Evolutionary conservation across 2,329 filamentous ascomycete genomes (phyloP).

Genomic region (Microthyrium microscopicum): DNA sequence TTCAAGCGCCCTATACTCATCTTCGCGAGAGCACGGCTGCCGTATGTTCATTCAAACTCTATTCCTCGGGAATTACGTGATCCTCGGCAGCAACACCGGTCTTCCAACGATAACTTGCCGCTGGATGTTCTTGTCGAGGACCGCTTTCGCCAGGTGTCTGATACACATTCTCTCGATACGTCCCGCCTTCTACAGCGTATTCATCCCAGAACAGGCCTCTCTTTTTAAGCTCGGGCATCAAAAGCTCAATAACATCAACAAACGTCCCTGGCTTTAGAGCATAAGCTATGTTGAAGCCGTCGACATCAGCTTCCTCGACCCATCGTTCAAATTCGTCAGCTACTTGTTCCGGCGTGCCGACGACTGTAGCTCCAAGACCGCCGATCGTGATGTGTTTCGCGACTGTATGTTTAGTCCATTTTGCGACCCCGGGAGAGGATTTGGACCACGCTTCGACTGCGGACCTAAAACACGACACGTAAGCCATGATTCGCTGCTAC

Average conservation of each 20-base stretch:
- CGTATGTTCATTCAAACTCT: too few species aligned
- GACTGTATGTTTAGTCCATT: slow-evolving; percentile 58
- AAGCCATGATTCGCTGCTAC: background rate
- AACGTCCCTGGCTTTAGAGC: slow-evolving; percentile 51
- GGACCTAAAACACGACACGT: slow-evolving; percentile 20
- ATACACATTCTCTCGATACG: slow-evolving; percentile 45
- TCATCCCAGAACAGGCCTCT: slow-evolving; percentile 41
- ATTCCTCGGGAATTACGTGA: slow-evolving; percentile 13
- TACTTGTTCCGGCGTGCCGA: slow-evolving; percentile 48
- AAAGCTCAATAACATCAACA: slow-evolving; percentile 47
- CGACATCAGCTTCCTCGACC: slow-evolving; percentile 52
- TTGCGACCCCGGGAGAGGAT: slow-evolving; percentile 40
- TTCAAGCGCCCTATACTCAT: too few species aligned
- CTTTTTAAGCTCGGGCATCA: slow-evolving; percentile 45
- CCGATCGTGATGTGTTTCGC: slow-evolving; percentile 52
- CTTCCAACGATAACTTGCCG: slow-evolving; percentile 29
- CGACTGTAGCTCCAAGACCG: slow-evolving; percentile 46
- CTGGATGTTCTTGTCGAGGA: slow-evolving; percentile 35
- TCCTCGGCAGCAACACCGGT: slow-evolving; percentile 18
- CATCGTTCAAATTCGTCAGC: slow-evolving; percentile 52
- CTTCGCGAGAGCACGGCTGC: too few species aligned
- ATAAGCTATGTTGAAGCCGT: slow-evolving; percentile 61
- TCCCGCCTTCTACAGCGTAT: slow-evolving; percentile 38
- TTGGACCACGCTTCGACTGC: slow-evolving; percentile 39
- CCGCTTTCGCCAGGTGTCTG: slow-evolving; percentile 32